Percentiles rank a stretch among this genome's conserved stretches.
Conservation (phyloP, 805 yeast genomes). For the Diddensiella santjacobensis region DNA sequence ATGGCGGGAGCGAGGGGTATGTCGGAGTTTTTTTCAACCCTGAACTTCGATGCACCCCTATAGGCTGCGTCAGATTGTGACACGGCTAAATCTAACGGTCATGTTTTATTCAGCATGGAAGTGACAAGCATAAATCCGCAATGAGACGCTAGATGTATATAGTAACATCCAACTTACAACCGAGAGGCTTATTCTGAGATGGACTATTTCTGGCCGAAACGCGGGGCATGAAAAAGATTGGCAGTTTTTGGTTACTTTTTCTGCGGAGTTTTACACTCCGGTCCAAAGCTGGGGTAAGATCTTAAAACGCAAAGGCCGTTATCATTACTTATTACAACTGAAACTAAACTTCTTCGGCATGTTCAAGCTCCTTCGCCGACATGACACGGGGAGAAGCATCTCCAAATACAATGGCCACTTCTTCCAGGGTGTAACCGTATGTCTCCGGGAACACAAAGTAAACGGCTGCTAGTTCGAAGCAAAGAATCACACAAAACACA, state of each 20-base stretch:
- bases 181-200: too few relatives aligned
- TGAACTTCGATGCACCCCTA: too few relatives aligned
- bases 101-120: too few relatives aligned
- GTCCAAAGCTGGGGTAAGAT: background rate
- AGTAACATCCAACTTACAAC: too few relatives aligned
- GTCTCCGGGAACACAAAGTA: slow-evolving; percentile 42
- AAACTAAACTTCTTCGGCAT: background rate
- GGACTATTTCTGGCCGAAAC: too few relatives aligned
- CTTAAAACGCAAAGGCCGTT: background rate
- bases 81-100: too few relatives aligned
- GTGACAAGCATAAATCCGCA: too few relatives aligned
- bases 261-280: background rate
- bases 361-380: background rate
- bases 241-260: background rate
- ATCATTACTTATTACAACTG: background rate
- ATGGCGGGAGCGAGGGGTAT: too few relatives aligned
- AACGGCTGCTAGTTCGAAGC: slow-evolving; percentile 32
- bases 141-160: too few relatives aligned
- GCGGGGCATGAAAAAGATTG: too few relatives aligned
- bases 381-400: slow-evolving; percentile 27
- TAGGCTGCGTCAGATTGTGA: too few relatives aligned
- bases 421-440: slow-evolving; percentile 42
- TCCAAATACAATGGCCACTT: slow-evolving; percentile 42
- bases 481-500: slow-evolving; percentile 33
- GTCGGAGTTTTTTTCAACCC: too few relatives aligned